These are phyloP conservation scores for Eimeria maxima DNA, from an alignment of 169 alveolate species.

Conservation along the genomic window DNA sequence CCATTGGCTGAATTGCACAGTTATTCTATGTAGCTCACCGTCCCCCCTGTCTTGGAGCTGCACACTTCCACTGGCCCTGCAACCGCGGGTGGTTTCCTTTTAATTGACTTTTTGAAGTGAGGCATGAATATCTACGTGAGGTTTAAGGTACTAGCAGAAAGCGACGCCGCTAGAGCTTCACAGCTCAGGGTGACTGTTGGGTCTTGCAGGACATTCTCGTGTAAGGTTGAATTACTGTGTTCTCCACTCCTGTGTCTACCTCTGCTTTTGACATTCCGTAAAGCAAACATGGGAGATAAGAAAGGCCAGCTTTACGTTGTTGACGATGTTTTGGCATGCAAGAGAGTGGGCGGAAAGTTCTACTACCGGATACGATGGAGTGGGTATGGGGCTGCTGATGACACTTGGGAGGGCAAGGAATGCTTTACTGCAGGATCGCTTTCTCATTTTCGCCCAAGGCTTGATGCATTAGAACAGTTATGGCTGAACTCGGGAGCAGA, in stretches of 20 bases:
- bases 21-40: not conserved
- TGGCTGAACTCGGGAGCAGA: slow-evolving; percentile 40
- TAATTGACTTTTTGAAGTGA: not conserved
- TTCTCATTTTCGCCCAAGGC: slow-evolving; percentile 32
- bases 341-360: slow-evolving; percentile 47
- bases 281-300: slow-evolving; percentile 19
- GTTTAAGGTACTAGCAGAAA: not conserved
- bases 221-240: not conserved
- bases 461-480: slow-evolving; percentile 15
- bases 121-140: not conserved
- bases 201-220: not conserved
- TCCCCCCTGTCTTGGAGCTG: not conserved
- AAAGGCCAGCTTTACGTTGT: slow-evolving; percentile 52
- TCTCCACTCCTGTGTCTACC: not conserved
- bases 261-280: not conserved
- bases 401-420: slow-evolving; percentile 62
- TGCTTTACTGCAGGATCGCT: slow-evolving; percentile 51
- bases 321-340: slow-evolving; percentile 49
- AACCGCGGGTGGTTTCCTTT: not conserved
- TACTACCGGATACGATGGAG: slow-evolving; percentile 66
- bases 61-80: not conserved
- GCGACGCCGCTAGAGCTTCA: not conserved
- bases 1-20: not conserved
- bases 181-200: not conserved
- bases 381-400: slow-evolving; percentile 61